These are phyloP conservation scores for Ambispora gerdemannii DNA, from an alignment of 192 early-diverging fungal genomes.

Conservation along the genomic window DNA sequence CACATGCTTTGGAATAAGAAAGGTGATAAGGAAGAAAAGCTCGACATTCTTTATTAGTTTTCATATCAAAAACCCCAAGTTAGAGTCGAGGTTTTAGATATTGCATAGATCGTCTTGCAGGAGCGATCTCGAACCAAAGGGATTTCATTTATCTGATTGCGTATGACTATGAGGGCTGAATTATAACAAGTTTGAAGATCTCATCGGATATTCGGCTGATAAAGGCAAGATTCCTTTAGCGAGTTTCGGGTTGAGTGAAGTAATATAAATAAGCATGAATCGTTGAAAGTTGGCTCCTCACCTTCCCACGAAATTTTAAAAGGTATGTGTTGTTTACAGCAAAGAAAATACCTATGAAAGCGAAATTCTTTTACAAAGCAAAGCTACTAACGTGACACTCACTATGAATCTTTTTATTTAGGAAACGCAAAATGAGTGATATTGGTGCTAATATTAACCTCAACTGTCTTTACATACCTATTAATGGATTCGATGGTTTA, in stretches of 20 bases:
- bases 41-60: not conserved
- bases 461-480: too few relatives aligned
- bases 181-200: constrained; percentile 1
- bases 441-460: too few relatives aligned
- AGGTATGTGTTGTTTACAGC: constrained; percentile 7
- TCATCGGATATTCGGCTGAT: not conserved
- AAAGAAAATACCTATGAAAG: constrained; percentile 14
- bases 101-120: not conserved
- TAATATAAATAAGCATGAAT: constrained; percentile 8
- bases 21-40: constrained; percentile 10
- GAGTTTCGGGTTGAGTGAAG: not conserved
- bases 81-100: too few relatives aligned
- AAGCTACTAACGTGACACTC: too few relatives aligned
- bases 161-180: not conserved
- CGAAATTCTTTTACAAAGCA: too few relatives aligned
- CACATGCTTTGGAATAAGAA: constrained; percentile 11
- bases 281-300: not conserved
- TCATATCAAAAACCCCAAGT: not conserved
- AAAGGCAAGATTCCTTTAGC: not conserved
- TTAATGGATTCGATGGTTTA: too few relatives aligned
- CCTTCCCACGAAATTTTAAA: constrained; percentile 17
- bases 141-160: not conserved
- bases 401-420: constrained; percentile 26
- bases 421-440: constrained; percentile 6
- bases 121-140: not conserved